Conservation (phyloP, 805 yeast species). For the Saccharomycopsis selenospora region DNA sequence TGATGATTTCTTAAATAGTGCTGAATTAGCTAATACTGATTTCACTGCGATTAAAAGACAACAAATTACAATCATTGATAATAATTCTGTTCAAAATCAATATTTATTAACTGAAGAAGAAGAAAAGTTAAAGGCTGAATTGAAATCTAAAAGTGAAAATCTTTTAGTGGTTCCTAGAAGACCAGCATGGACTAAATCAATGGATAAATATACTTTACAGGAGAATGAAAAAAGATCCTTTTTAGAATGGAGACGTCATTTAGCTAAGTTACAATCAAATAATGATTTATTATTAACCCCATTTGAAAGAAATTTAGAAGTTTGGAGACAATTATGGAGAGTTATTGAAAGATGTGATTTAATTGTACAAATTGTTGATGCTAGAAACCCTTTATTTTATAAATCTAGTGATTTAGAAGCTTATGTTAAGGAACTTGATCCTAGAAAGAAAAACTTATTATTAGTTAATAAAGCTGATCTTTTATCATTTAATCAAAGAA, state of each 20-base stretch:
- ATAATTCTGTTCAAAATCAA: conserved; percentile 41
- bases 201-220: conserved; percentile 71
- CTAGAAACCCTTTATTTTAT: conserved; percentile 86
- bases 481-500: conserved; percentile 67
- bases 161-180: conserved; percentile 86
- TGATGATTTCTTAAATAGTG: conserved; percentile 92
- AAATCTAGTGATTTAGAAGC: conserved; percentile 81
- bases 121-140: conserved; percentile 48
- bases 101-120: conserved; percentile 61
- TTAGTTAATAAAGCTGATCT: conserved; percentile 93
- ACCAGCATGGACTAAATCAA: conserved; percentile 74
- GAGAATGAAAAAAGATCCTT: conserved; percentile 85
- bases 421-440: conserved; percentile 72
- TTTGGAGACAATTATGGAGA: conserved; percentile 98
- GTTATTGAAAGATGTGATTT: conserved; percentile 92
- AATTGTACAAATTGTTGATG: conserved; percentile 95
- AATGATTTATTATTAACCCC: conserved; percentile 84
- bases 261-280: conserved; percentile 78
- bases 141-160: conserved; percentile 61
- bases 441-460: conserved; percentile 70
- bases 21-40: conserved; percentile 92
- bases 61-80: conserved; percentile 71
- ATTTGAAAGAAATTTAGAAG: conserved; percentile 93
- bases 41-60: conserved; percentile 86
- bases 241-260: conserved; percentile 86